Evolutionary conservation across 176 grass and related monocot species (phyloP), one percentile per base, ranked within the genome.

Genomic region (Ensete glaucum): DNA sequence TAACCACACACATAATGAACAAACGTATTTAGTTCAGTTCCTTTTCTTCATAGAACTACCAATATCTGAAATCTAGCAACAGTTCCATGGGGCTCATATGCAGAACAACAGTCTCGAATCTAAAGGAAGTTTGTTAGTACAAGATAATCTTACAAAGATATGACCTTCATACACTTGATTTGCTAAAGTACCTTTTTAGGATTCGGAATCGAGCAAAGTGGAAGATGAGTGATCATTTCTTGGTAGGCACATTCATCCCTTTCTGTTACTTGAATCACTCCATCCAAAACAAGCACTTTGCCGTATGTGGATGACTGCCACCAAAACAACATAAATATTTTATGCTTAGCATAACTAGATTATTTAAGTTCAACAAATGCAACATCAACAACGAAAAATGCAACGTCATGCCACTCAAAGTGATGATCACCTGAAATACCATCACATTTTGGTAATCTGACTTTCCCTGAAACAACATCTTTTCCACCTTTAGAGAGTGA

Each of bases 151-250:
- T 43, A 43, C 34, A 43, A 43, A 43, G 34, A 43, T 6, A 65
- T 8, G 20, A 25, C 10, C 9, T 25, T 13, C 12, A 25, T 11
- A 50, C n/a, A 51, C 16, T 50, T 70, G 17, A 50, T 70, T 43
- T n/a, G n/a, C 17, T 9, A 9, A 50, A 50, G 43, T 78, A 96
- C 92, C 90, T 92, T 98, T 84, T 84, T 98, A 80, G 94, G 90
- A 27, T 98, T 85, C 76, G 89, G 83, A 53, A 91, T 98, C 11
- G 95, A 98, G 80, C 86, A 89, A 68, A 99, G 88, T 63, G 90
- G 86, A n/a, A 98, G 90, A 71, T 98, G 95, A 57, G 86, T 85
- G 62, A 98, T 98, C 95, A 98, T 98, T 77, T 98, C 90, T 80
- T 94, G 95, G 82, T 94, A 99, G 3, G 90, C 88, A 10, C 95